Conservation (phyloP, 2,329 filamentous ascomycete genomes). For the Stachybotrys elegans region DNA sequence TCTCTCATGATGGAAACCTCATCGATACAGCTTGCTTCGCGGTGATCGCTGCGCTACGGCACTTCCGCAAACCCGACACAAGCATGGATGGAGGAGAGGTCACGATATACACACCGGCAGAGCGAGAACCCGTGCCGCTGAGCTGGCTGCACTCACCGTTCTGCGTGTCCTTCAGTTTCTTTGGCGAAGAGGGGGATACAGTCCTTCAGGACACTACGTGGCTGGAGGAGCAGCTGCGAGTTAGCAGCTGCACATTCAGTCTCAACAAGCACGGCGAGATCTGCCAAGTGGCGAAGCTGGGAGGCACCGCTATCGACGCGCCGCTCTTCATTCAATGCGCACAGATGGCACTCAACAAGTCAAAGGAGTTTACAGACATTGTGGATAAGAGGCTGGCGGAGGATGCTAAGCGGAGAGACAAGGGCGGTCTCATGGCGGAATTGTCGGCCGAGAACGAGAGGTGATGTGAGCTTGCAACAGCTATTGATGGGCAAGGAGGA, state of each 20-base stretch:
- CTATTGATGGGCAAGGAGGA: conserved; percentile 9
- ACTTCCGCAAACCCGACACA: conserved; percentile 88
- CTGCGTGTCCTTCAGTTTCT: conserved; percentile 86
- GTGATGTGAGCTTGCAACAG: conserved; percentile 13
- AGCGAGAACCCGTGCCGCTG: conserved; percentile 84
- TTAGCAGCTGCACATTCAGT: conserved; percentile 73
- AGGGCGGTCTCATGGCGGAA: conserved; percentile 74
- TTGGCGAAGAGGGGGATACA: conserved; percentile 61
- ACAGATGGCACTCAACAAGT: conserved; percentile 68
- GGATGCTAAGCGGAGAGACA: conserved; percentile 73
- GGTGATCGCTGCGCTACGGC: conserved; percentile 79
- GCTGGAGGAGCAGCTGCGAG: conserved; percentile 71
- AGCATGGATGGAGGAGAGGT: conserved; percentile 79
- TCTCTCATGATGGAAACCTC: conserved; percentile 86
- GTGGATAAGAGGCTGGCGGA: conserved; percentile 70
- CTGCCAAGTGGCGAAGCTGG: conserved; percentile 86
- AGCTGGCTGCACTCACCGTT: conserved; percentile 90
- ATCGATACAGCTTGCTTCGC: conserved; percentile 83
- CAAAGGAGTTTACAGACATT: conserved; percentile 71
- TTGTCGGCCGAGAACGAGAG: conserved; percentile 80
- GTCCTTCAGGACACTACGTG: conserved; percentile 67
- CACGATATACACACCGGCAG: conserved; percentile 76
- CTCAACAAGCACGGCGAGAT: conserved; percentile 88
- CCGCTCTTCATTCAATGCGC: conserved; percentile 72
- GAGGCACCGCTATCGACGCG: conserved; percentile 77